A percentile compares a stretch with the other conserved stretches of the same genome.
Conservation (phyloP, 177 flowering plant genomes). For the Telopea speciosissima region DNA sequence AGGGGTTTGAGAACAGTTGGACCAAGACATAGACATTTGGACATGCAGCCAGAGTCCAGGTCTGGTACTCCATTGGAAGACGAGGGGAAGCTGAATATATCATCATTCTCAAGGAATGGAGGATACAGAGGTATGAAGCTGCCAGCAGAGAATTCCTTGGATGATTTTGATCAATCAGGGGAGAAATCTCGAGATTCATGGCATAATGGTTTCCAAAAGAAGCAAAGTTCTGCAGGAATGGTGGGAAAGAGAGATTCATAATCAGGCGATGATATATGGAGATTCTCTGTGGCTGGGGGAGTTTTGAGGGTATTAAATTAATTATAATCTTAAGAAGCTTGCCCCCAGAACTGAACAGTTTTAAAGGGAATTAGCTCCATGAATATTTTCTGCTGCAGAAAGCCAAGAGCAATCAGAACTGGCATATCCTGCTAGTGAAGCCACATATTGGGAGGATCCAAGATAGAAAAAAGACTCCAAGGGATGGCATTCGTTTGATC, state of each 20-base stretch:
- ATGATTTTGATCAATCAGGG: slow-evolving; percentile 40
- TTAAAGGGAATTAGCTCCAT: background rate
- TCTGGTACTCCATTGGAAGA: slow-evolving; percentile 63
- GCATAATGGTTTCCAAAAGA: slow-evolving; percentile 50
- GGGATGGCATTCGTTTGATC: background rate
- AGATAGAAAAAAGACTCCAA: background rate
- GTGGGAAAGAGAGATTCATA: slow-evolving; percentile 36
- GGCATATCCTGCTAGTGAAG: background rate
- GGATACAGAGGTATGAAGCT: slow-evolving; percentile 36
- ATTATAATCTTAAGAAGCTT: background rate
- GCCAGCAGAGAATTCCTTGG: slow-evolving; percentile 40
- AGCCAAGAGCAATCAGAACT: background rate
- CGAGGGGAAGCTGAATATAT: slow-evolving; percentile 47
- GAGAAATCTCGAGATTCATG: slow-evolving; percentile 54
- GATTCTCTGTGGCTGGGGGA: background rate
- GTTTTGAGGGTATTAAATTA: background rate
- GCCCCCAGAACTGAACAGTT: background rate
- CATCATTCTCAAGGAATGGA: slow-evolving; percentile 40
- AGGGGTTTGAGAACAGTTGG: slow-evolving; percentile 55
- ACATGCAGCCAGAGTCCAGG: slow-evolving; percentile 57
- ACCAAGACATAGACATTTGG: slow-evolving; percentile 48
- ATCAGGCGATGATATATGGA: slow-evolving; percentile 6
- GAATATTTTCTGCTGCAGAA: background rate
- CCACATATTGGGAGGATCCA: background rate
- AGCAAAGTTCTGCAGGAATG: slow-evolving; percentile 34